Conservation (phyloP, 1,284 basidiomycete genomes). For the Puccinia coronata region DNA sequence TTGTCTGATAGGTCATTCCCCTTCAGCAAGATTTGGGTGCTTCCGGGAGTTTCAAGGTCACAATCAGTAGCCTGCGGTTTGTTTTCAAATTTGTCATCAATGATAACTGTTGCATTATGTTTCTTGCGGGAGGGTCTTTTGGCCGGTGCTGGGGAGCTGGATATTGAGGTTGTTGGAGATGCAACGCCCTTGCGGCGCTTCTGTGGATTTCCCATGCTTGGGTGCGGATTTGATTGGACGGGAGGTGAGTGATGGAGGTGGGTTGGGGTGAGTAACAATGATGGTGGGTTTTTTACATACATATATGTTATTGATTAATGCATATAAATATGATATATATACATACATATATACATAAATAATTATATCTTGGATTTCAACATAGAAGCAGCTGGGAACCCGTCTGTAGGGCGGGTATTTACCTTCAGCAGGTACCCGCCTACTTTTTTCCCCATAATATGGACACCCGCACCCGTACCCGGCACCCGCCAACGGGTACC, state of each 20-base stretch:
- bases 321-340: background rate
- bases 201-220: background rate
- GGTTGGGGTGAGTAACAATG: background rate
- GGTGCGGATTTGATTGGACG: background rate
- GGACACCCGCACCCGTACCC: background rate
- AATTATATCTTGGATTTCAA: no score
- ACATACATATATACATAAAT: background rate
- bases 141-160: background rate
- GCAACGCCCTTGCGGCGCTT: background rate
- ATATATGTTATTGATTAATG: background rate
- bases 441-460: background rate
- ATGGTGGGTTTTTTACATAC: background rate
- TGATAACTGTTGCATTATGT: background rate
- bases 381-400: background rate
- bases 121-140: background rate
- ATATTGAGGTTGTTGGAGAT: background rate
- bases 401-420: no score
- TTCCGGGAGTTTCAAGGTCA: background rate
- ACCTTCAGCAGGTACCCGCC: background rate
- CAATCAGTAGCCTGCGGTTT: background rate
- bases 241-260: background rate
- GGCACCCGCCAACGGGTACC: no score
- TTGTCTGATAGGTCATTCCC: background rate
- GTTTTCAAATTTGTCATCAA: background rate
- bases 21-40: slow-evolving; percentile 7